These are phyloP conservation scores for Neonectria ditissima DNA, from an alignment of 2,329 filamentous ascomycete species.

Conservation along the genomic window DNA sequence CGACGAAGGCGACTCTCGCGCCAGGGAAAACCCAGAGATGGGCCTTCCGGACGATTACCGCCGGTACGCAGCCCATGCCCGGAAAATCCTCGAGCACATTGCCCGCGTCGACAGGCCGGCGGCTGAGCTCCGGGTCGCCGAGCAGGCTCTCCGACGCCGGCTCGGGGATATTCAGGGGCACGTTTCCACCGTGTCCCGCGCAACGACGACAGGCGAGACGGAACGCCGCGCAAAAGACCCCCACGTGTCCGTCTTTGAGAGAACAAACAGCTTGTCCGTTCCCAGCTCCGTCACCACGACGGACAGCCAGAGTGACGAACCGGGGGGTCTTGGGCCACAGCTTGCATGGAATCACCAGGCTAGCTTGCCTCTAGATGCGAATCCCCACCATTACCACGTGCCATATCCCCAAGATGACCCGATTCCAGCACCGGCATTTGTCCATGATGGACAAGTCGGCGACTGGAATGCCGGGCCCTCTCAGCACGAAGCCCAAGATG, in stretches of 20 bases:
- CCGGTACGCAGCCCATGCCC: slow-evolving; percentile 38
- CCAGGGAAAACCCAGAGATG: slow-evolving; percentile 27
- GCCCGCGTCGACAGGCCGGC: slow-evolving; percentile 31
- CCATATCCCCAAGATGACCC: slow-evolving; percentile 38
- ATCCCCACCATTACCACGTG: slow-evolving; percentile 29
- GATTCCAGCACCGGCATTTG: slow-evolving; percentile 31
- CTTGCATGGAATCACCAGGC: slow-evolving; percentile 25
- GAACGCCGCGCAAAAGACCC: slow-evolving; percentile 30
- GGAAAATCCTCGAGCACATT: slow-evolving; percentile 40
- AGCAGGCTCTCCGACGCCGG: slow-evolving; percentile 28
- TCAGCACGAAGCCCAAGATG: slow-evolving; percentile 1
- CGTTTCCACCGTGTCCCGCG: slow-evolving; percentile 29
- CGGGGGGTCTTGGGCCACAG: slow-evolving; percentile 15
- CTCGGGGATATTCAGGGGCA: slow-evolving; percentile 36
- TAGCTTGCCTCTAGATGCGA: slow-evolving; percentile 24
- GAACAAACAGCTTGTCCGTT: slow-evolving; percentile 36
- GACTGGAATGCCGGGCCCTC: not conserved
- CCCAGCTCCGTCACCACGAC: slow-evolving; percentile 32
- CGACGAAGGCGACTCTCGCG: slow-evolving; percentile 35
- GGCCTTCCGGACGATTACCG: slow-evolving; percentile 42
- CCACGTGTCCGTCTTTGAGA: slow-evolving; percentile 43
- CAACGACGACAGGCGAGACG: slow-evolving; percentile 31
- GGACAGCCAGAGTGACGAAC: slow-evolving; percentile 23
- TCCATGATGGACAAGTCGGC: slow-evolving; percentile 18
- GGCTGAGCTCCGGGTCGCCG: slow-evolving; percentile 25